Evolutionary conservation across 345 rosid species (phyloP).

Genomic region (Chamaenerion angustifolium): DNA sequence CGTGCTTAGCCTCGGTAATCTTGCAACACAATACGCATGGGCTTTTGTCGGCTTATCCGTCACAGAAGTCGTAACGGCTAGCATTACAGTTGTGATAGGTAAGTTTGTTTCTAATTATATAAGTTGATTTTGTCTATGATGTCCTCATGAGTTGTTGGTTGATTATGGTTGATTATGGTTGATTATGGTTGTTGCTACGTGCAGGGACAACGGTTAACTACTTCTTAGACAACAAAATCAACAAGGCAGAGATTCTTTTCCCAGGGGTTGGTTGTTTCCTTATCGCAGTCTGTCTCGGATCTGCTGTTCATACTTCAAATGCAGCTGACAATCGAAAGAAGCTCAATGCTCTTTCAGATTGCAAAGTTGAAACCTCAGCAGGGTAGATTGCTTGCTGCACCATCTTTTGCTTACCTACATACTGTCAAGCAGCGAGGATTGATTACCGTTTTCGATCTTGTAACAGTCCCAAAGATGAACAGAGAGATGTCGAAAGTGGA

Average conservation of each 20-base stretch:
- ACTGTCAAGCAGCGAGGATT: too few species aligned
- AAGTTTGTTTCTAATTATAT: too few species aligned
- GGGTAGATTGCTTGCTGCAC: too few species aligned
- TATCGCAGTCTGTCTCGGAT: conserved; percentile 64
- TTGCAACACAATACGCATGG: conserved; percentile 60
- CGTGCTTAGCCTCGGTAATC: conserved; percentile 57
- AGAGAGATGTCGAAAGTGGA: conserved; percentile 24
- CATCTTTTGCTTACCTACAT: too few species aligned
- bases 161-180: too few species aligned
- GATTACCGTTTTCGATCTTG: too few species aligned
- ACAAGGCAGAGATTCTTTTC: conserved; percentile 60
- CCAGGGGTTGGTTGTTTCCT: conserved; percentile 76
- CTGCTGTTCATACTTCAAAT: conserved; percentile 35
- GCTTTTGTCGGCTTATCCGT: conserved; percentile 77
- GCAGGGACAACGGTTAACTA: conserved; percentile 73
- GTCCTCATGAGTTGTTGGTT: not conserved
- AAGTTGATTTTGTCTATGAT: too few species aligned
- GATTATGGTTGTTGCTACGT: too few species aligned
- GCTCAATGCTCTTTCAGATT: too few species aligned
- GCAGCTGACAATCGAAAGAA: too few species aligned
- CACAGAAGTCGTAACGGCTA: conserved; percentile 48
- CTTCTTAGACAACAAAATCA: conserved; percentile 66
- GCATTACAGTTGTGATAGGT: conserved; percentile 63
- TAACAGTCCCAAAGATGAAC: not conserved
- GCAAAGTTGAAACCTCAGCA: too few species aligned